Evolutionary conservation across 2,329 filamentous ascomycete species (phyloP).

Genomic region (Calonectria naviculata): DNA sequence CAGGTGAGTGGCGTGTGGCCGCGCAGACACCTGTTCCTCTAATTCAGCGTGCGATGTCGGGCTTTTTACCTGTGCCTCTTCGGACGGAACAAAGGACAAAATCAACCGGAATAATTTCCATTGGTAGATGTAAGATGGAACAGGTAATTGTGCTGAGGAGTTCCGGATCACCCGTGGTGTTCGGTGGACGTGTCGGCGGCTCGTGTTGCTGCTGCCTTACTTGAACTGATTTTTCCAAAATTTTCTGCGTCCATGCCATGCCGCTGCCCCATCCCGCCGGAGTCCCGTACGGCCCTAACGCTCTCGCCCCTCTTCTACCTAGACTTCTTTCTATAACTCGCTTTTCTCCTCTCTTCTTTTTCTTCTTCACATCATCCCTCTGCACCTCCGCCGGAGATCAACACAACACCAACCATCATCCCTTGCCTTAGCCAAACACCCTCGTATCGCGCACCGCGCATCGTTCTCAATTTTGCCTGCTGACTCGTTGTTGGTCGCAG

Average conservation of each 20-base stretch:
- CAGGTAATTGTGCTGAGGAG: background rate
- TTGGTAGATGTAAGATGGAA: background rate
- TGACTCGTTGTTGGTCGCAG: slow-evolving; percentile 42
- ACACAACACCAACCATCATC: slow-evolving; percentile 23
- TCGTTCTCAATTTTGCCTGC: slow-evolving; percentile 33
- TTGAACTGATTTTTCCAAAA: background rate
- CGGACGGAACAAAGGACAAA: background rate
- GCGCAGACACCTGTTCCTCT: background rate
- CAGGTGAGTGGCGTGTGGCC: background rate
- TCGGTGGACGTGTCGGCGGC: background rate
- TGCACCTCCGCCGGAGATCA: slow-evolving; percentile 39
- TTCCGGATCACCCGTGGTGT: background rate
- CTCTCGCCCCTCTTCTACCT: slow-evolving; percentile 32
- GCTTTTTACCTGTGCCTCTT: background rate
- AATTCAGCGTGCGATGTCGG: background rate
- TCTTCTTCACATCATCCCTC: slow-evolving; percentile 34
- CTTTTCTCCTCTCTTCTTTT: slow-evolving; percentile 30
- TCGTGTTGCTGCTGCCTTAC: slow-evolving; percentile 15
- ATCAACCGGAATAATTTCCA: background rate
- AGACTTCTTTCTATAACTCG: slow-evolving; percentile 31
- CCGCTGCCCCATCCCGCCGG: slow-evolving; percentile 40
- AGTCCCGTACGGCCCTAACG: slow-evolving; percentile 41
- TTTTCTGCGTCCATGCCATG: slow-evolving; percentile 10
- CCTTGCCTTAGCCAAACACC: slow-evolving; percentile 10
- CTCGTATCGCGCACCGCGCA: slow-evolving; percentile 35